phyloP scores from a whole-genome alignment of 202 grass and related monocot genomes.

The Elaeis oleifera region DNA sequence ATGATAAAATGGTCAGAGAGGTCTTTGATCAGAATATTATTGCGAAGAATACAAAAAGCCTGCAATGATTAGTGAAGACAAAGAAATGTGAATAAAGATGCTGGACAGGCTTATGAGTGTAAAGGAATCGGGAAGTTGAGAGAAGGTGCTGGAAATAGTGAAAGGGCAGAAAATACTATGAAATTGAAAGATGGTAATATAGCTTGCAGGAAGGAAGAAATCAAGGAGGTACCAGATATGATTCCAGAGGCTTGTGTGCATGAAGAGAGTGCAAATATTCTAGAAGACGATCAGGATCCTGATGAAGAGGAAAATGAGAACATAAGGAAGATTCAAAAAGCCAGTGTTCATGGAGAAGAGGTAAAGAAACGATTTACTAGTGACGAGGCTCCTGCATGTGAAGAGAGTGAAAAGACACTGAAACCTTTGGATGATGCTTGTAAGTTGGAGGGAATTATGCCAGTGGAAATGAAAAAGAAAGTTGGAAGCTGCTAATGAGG shows the following conservation, averaged over 20 bases:
- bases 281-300: no score
- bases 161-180: background rate
- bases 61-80: background rate
- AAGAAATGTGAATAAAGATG: background rate
- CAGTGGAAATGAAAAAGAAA: constrained; percentile 13
- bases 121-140: background rate
- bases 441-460: constrained; percentile 22
- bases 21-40: constrained; percentile 1
- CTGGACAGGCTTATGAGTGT: background rate
- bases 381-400: constrained; percentile 20
- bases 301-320: no score
- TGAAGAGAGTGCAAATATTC: no score
- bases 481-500: constrained; percentile 13
- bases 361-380: constrained; percentile 21
- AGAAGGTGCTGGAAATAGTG: background rate
- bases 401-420: constrained; percentile 15
- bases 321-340: background rate
- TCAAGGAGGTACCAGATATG: no score
- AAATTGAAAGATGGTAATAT: constrained; percentile 27
- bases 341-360: constrained; percentile 14
- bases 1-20: constrained; percentile 22
- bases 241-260: no score
- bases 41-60: background rate
- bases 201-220: constrained; percentile 21
- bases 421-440: constrained; percentile 14